Base-by-base conservation (phyloP, 495 filamentous ascomycete genomes). In the Hypomontagnella submonticulosa region DNA sequence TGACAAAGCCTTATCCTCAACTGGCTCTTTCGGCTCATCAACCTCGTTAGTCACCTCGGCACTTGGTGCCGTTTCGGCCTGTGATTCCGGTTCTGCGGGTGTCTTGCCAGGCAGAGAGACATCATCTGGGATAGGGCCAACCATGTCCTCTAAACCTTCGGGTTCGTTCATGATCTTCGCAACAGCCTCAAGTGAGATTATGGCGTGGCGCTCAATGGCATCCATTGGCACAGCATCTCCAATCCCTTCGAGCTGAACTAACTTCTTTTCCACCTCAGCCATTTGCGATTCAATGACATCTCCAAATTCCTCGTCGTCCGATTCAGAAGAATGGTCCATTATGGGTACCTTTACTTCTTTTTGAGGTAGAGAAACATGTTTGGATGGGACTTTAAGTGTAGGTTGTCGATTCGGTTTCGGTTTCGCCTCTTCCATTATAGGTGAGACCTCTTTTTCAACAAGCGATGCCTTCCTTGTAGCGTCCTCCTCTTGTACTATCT, bases 261-360 rank as follows among this genome's bases (percentile, higher is more conserved):
- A 61, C 20, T 84, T 75, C 1, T 61, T 63, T 30, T 83, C 76
- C 1, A 73, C 60, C 46, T 83, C 77, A 6, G 66, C 62, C 52
- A 84, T 83, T 54, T 81, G 69, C 2, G 73, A 61, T 46, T 81
- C 76, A 40, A 85, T 82, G 32, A 81, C 80, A 16, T 80, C 79
- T 20, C 80, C 81, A 48, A 85, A 76, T 30, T 84, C 82, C 43
- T 84, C 81, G 19, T 83, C 81, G 12, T 78, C 82, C n/a, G 81
- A 83, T 38, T 83, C 81, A 3, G 79, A 78, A 33, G 70, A 69
- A 38, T 77, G 69, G 12, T 79, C 76, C 0, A 69, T 44, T n/a
- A 72, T 67, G 33, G 71, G 54, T 4, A 64, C 19, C 6, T 61
- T 57, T 4, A 50, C 40, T 58, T 75, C 72, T 33, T 69, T 76